Base-by-base conservation (phyloP, 768 basidiomycete genomes). In the Trametes cinnabarina region DNA sequence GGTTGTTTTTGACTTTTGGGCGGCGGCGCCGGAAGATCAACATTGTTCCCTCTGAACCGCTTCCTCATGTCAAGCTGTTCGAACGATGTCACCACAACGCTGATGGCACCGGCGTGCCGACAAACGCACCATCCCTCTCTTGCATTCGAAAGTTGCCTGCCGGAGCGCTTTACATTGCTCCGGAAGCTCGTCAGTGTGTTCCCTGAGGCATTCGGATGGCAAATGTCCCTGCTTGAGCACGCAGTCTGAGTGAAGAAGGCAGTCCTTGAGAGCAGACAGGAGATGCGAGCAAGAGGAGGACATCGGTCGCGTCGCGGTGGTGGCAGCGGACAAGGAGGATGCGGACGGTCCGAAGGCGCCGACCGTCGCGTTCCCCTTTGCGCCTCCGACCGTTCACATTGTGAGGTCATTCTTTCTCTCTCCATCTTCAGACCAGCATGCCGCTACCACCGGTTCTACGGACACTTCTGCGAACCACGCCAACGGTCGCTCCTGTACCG, bases 141-240 rank as follows among this genome's bases (percentile, higher is more conserved):
- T 96, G 75, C 94, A 96, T 63, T 95, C 91, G 64, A 90, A 94
- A 0, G 89, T 86, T 11, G 91, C 90, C 71, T 84, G 85, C 50
- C 94, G 80, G 53, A 96, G 74, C 25, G 84, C 80, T 68, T 84
- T 83, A 69, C 94, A 96, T 65, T 88, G 80, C 64, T 89, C 85
- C 2, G 94, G 92, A 23, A 96, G 79, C 61, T 92, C 87, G 52
- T 86, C 76, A 22, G 72, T 74, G 72, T 94, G 90, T 25, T 90
- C 68, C 65, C 81, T 84, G 47, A 96, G 79, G 72, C 94, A 96
- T 30, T 91, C 88, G 0, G 92, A 93, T 7, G 94, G 94, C n/a
- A 90, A 77, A 52, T 77, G 73, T 2, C 87, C 84, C 30, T 92
- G 77, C 68, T 90, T 90, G 22, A 88, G 71, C 47, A 96, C 94